These are phyloP conservation scores for Pseudogymnoascus sp. DNA, from an alignment of 2,329 filamentous ascomycete species.

Conservation along the genomic window DNA sequence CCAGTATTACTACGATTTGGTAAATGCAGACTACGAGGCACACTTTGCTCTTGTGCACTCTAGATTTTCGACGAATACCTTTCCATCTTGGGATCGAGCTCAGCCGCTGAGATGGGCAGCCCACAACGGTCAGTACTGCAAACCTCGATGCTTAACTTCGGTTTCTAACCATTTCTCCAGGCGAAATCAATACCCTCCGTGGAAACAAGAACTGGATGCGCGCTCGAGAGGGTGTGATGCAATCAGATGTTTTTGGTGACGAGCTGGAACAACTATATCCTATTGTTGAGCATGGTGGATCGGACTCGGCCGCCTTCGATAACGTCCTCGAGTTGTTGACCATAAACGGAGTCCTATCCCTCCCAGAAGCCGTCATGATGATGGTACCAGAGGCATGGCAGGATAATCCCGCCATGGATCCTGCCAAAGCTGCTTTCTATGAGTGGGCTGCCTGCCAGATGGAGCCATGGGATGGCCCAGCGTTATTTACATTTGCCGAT, in stretches of 20 bases:
- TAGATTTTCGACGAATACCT: conserved; percentile 96
- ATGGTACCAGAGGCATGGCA: conserved; percentile 99
- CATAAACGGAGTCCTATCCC: conserved; percentile 90
- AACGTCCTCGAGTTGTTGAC: conserved; percentile 90
- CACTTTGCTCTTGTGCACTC: conserved; percentile 97
- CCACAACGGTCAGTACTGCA: conserved; percentile 64
- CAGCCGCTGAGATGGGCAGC: conserved; percentile 94
- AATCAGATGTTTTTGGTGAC: conserved; percentile 84
- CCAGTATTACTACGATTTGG: conserved; percentile 94
- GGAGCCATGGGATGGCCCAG: conserved; percentile 97
- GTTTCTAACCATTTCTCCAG: conserved; percentile 30
- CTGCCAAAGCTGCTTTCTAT: conserved; percentile 93
- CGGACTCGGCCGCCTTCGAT: conserved; percentile 93
- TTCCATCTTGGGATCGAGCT: conserved; percentile 95
- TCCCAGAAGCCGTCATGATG: conserved; percentile 95
- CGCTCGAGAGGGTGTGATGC: conserved; percentile 88
- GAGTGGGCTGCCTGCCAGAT: conserved; percentile 98
- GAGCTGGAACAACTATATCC: conserved; percentile 87
- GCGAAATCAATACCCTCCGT: conserved; percentile 92
- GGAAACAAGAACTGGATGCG: conserved; percentile 99
- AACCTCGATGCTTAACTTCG: conserved; percentile 19
- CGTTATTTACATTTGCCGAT: conserved; percentile 94
- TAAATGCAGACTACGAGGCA: conserved; percentile 93
- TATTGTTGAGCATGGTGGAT: conserved; percentile 92
- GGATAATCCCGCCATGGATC: conserved; percentile 84